phyloP scores from a whole-genome alignment of 371 early-diverging fungal species.

The Dichotomocladium elegans region DNA sequence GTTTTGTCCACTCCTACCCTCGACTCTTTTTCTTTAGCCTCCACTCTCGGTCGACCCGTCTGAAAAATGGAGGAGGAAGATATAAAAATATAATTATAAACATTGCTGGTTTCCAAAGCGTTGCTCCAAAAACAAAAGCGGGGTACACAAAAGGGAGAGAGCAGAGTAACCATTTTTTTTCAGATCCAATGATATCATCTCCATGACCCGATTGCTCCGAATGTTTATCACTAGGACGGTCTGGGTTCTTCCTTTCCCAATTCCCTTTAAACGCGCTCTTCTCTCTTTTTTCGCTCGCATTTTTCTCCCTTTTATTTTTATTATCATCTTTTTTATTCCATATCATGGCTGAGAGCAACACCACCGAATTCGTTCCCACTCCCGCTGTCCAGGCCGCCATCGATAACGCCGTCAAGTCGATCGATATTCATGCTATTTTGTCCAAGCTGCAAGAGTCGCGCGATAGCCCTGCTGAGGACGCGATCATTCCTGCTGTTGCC shows the following conservation, averaged over 20 bases:
- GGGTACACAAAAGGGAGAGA: not conserved
- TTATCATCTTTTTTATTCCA: not conserved
- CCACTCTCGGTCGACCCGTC: no score
- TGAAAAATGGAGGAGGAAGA: no score
- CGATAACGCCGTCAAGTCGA: conserved; percentile 18
- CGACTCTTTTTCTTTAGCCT: no score
- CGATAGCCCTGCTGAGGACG: not conserved
- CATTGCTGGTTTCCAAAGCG: no score
- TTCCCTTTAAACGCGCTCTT: not conserved
- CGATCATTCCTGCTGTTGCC: not conserved
- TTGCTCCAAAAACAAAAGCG: no score
- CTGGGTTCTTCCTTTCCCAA: not conserved
- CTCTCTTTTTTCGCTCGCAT: not conserved
- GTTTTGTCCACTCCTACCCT: no score
- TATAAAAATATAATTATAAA: no score
- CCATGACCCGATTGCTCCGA: no score
- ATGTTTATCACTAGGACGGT: no score
- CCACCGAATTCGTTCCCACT: not conserved
- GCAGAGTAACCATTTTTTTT: no score
- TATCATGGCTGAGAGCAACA: conserved; percentile 1
- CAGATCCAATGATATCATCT: no score
- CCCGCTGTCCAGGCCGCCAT: conserved; percentile 26
- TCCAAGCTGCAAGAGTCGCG: conserved; percentile 4
- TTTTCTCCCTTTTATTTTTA: not conserved
- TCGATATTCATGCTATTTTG: conserved; percentile 23